Base-by-base conservation (phyloP, 2,329 filamentous ascomycete species). In the Scedosporium dehoogii region DNA sequence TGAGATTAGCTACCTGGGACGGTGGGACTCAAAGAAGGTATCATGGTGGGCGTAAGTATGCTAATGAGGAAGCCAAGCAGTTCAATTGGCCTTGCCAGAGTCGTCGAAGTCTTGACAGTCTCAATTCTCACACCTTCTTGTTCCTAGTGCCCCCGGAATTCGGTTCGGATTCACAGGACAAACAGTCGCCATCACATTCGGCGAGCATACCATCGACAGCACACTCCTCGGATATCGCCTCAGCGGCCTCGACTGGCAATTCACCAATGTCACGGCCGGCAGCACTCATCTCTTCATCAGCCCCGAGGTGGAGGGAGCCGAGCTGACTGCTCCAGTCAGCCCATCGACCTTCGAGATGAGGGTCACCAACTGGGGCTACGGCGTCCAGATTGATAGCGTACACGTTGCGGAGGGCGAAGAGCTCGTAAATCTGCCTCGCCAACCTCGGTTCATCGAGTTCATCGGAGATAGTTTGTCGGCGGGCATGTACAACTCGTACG, bases 311-410 rank as follows among this genome's bases (percentile, higher is more conserved):
- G 72, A 76, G 0, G 78, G 78, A 4, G 72, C 80, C 9, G 74
- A 77, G 59, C 68, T 77, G 46, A 78, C 75, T 0, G 71, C 72
- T 10, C 75, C 79, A 0, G 68, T 79, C 21, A 74, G 69, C 48
- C 78, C 78, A 1, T 76, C 77, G 38, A 78, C 75, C 0, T 84
- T 86, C 63, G 83, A 86, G 68, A 70, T 86, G 67, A 74, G 82
- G 65, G 83, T 86, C 16, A 83, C 83, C 1, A 86, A 86, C 66
- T 86, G 82, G 82, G 82, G 76, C 16, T 81, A 81, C 66, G 83
- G 83, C 2, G 77, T 86, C 3, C 83, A 86, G 69, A 78, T 86
- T 55, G 73, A 74, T 18, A 73, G 77, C 6, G 75, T 86, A 2
- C 80, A 84, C 61, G 73, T 84, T 14, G 75, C 73, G 1, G 69